phyloP scores from a whole-genome alignment of 352 stramenopile genomes.

The Phytophthora capsici region DNA sequence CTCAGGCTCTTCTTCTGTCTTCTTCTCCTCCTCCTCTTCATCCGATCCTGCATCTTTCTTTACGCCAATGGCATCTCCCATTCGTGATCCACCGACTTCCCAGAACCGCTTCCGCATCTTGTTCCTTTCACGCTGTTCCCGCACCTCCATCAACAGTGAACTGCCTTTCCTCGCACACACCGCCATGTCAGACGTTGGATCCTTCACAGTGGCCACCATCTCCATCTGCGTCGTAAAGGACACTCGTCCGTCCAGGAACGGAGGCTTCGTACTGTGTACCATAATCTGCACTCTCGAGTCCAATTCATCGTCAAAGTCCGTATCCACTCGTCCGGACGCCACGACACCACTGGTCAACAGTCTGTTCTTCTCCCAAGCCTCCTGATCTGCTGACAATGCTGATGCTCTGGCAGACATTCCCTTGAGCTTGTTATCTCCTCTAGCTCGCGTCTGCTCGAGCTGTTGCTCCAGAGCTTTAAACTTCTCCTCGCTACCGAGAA shows the following conservation, averaged over 20 bases:
- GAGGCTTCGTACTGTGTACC: constrained; percentile 98
- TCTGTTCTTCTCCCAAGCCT: constrained; percentile 98
- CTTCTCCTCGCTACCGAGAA: constrained; percentile 92
- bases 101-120: constrained; percentile 99
- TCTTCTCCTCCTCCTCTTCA: constrained; percentile 61
- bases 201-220: constrained; percentile 96
- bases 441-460: constrained; percentile 79
- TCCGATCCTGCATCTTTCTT: constrained; percentile 65
- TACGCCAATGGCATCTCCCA: constrained; percentile 97
- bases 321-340: constrained; percentile 67
- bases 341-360: constrained; percentile 95
- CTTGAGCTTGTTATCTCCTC: constrained; percentile 89
- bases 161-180: constrained; percentile 95
- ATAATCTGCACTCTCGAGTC: constrained; percentile 96
- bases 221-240: constrained; percentile 96
- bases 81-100: constrained; percentile 97
- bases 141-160: constrained; percentile 77
- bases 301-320: constrained; percentile 94
- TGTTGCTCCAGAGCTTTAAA: constrained; percentile 92
- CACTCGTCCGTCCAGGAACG: constrained; percentile 95
- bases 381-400: constrained; percentile 96
- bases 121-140: constrained; percentile 78
- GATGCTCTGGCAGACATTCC: constrained; percentile 92
- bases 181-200: constrained; percentile 96
- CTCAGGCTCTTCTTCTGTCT: constrained; percentile 60